Evolutionary conservation across 2,329 filamentous ascomycete species (phyloP).

Genomic region (Colletotrichum lentis): DNA sequence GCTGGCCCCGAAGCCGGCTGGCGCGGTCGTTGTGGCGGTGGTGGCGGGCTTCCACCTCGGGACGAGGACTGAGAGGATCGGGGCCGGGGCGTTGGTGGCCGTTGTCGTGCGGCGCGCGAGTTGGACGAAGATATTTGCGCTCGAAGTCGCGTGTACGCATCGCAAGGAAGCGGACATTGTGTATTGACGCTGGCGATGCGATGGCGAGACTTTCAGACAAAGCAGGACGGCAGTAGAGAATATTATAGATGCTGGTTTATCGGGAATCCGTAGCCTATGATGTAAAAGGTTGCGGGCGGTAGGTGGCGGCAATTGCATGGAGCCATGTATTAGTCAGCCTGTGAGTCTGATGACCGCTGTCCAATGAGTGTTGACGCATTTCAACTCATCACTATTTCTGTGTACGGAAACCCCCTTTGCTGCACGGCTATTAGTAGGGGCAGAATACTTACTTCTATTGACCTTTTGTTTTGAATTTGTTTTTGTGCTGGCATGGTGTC

Average conservation of each 20-base stretch:
- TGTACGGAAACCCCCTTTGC: not conserved
- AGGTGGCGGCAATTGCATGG: constrained; percentile 31
- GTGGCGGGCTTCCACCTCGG: constrained; percentile 39
- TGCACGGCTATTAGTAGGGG: too few relatives aligned
- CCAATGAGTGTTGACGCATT: constrained; percentile 31
- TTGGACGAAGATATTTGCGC: constrained; percentile 53
- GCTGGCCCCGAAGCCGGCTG: not conserved
- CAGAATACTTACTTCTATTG: too few relatives aligned
- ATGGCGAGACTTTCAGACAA: not conserved
- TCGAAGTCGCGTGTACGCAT: constrained; percentile 52
- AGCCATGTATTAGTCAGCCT: constrained; percentile 27
- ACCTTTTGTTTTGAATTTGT: accelerated
- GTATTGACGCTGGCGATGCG: not conserved
- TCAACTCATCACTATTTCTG: not conserved
- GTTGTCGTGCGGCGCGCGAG: constrained; percentile 48
- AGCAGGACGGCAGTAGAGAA: constrained; percentile 43
- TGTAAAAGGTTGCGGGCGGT: constrained; percentile 36
- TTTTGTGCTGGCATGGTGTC: not conserved
- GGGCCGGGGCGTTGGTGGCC: constrained; percentile 39
- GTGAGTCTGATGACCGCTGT: not conserved
- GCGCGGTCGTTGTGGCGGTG: not conserved
- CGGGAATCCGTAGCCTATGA: constrained; percentile 26
- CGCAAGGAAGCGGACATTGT: constrained; percentile 46
- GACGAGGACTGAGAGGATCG: constrained; percentile 51
- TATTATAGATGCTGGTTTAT: constrained; percentile 51